These are phyloP conservation scores for Asterophora lycoperdoides DNA, from an alignment of 768 basidiomycete genomes.

Conservation along the genomic window DNA sequence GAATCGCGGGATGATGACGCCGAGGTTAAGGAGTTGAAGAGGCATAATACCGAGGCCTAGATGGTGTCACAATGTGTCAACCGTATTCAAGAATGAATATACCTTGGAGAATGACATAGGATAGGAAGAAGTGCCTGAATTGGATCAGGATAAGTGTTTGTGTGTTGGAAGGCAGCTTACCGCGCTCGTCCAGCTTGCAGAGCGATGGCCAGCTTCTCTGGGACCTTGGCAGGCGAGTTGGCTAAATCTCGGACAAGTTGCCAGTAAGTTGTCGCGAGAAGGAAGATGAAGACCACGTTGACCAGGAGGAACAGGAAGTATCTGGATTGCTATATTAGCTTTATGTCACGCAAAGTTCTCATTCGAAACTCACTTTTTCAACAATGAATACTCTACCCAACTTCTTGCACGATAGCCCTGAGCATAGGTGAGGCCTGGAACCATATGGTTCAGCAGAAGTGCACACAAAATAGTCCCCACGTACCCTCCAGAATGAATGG, in stretches of 20 bases:
- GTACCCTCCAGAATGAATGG: constrained; percentile 88
- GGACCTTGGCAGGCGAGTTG: constrained; percentile 89
- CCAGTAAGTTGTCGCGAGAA: constrained; percentile 88
- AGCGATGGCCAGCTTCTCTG: constrained; percentile 85
- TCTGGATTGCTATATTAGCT: constrained; percentile 38
- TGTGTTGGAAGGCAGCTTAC: constrained; percentile 27
- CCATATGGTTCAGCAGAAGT: constrained; percentile 2
- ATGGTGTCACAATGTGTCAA: neutral
- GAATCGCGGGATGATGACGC: constrained; percentile 77
- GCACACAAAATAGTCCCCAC: constrained; percentile 7
- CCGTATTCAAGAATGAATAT: constrained; percentile 4
- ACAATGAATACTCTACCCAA: constrained; percentile 87
- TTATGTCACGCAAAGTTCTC: neutral
- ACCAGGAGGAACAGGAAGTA: constrained; percentile 91
- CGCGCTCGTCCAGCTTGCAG: constrained; percentile 75
- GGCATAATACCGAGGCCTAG: constrained; percentile 92
- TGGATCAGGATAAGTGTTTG: constrained; percentile 5
- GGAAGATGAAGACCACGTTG: constrained; percentile 93
- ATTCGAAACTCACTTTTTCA: constrained; percentile 70
- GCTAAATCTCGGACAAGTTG: constrained; percentile 89
- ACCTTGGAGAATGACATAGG: constrained; percentile 85
- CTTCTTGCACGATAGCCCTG: constrained; percentile 89
- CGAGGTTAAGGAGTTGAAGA: constrained; percentile 87
- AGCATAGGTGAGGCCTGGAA: constrained; percentile 68
- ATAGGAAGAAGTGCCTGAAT: constrained; percentile 73